Evolutionary conservation across 176 grass and related monocot genomes (phyloP), one percentile per base, ranked within the genome.

Genomic region (Paspalum notatum): DNA sequence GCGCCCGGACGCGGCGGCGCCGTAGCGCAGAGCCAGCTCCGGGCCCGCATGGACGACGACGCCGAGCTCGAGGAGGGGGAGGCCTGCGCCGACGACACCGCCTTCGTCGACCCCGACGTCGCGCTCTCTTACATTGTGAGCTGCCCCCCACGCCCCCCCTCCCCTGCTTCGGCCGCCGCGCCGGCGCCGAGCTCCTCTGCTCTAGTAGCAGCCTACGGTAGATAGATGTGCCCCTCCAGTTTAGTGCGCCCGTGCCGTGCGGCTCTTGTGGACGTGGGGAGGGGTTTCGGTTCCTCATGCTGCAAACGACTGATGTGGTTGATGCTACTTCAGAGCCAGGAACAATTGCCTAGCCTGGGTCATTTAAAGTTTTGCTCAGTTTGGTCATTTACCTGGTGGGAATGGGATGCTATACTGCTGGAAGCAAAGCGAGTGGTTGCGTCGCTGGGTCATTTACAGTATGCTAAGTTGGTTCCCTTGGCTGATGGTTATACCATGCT

Each of bases 101-200:
- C 86, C 70, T 87, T 80, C 81, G 71, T 91, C 83, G 93, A 99
- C 57, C 96, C 96, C 9, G 93, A 99, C 84, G 63, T 92, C 43
- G 62, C 88, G 26, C 91, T 93, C 76, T 93, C 93, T 75, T 99
- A 99, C 88, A 95, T 99, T 82, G 96, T 99, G 87, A 95, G 96
- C 78, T 66, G 20, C 38, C 3, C 65, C n/a, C 12, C 74, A 3
- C 24, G 25, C 25, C 24, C 20, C 52, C 7, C 6, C 13, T 21
- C 21, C 45, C 32, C 32, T 32, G 32, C 32, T 32, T 32, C 32
- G 32, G 32, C 32, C 32, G 32, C 32, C 2, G 32, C 32, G 32
- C 32, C 3, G 32, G 32, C 32, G 32, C n/a, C n/a, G n/a, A n/a
- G n/a, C n/a, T n/a, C n/a, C n/a, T n/a, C n/a, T n/a, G n/a, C n/a